Percentiles rank a stretch among this genome's conserved stretches.
These are phyloP conservation scores for Sporisorium reilianum DNA, from an alignment of 1,284 basidiomycete genomes.

Conservation along the genomic window DNA sequence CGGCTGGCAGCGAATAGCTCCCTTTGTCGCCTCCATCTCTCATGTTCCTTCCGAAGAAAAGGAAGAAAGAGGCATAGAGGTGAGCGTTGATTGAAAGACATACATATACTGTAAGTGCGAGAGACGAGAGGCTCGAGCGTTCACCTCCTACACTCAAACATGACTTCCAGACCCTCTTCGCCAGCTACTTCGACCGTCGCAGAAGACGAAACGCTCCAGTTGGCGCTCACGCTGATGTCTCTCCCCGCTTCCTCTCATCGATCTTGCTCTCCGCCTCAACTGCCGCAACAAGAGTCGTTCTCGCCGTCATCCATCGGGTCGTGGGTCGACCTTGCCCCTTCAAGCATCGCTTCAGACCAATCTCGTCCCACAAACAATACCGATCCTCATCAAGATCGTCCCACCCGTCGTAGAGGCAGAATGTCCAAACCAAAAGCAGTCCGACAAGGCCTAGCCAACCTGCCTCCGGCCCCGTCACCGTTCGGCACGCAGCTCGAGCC, in stretches of 20 bases:
- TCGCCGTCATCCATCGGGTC: constrained; percentile 8
- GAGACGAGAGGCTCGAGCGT: too few relatives aligned
- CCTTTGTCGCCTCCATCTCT: constrained; percentile 2
- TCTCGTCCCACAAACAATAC: not conserved
- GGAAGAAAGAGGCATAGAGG: not conserved
- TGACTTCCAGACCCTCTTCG: not conserved
- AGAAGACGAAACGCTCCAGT: constrained; percentile 5
- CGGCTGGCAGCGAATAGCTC: too few relatives aligned
- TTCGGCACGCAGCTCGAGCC: constrained; percentile 25
- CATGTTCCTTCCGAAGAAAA: not conserved
- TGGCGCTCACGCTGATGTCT: constrained; percentile 19
- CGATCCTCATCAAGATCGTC: not conserved
- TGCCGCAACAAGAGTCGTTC: not conserved
- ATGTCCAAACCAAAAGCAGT: not conserved
- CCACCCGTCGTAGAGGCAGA: not conserved
- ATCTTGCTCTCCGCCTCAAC: not conserved
- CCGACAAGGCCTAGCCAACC: constrained; percentile 16
- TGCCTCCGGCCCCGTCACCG: constrained; percentile 12
- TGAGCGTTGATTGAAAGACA: too few relatives aligned
- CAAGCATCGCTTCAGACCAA: not conserved
- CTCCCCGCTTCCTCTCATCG: not conserved
- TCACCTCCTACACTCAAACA: not conserved
- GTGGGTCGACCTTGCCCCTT: constrained; percentile 7
- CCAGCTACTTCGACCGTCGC: not conserved
- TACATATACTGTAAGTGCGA: too few relatives aligned